A percentile compares a stretch with the other conserved stretches of the same genome.
Conservation (phyloP, 208 protist species). For the Acanthamoeba castellanii region DNA sequence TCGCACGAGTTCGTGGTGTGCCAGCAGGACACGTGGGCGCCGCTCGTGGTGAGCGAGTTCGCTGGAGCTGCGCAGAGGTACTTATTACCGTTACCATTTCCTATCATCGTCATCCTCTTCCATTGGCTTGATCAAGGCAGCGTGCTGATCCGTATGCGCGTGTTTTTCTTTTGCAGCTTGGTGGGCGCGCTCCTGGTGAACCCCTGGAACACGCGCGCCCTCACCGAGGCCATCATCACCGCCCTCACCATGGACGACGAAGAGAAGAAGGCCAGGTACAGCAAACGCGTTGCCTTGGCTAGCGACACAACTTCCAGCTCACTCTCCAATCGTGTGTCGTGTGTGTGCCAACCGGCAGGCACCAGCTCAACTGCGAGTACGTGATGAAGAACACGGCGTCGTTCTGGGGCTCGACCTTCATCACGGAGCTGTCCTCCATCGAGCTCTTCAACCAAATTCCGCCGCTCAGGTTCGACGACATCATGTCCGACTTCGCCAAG, state of each 20-base stretch:
- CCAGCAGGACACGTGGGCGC: conserved; percentile 73
- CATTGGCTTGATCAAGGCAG: no score
- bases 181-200: conserved; percentile 81
- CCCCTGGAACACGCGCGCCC: conserved; percentile 81
- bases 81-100: neutral
- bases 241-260: conserved; percentile 68
- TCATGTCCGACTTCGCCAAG: neutral
- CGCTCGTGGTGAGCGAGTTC: conserved; percentile 89
- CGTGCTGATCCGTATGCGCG: neutral
- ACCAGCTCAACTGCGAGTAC: conserved; percentile 59
- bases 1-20: conserved; percentile 86
- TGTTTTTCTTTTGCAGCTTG: neutral
- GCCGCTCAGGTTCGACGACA: conserved; percentile 64
- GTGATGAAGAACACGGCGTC: conserved; percentile 36
- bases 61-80: conserved; percentile 82
- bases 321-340: conserved; percentile 34
- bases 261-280: conserved; percentile 64
- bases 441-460: conserved; percentile 58
- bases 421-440: conserved; percentile 46
- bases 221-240: conserved; percentile 77
- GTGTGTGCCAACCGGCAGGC: neutral
- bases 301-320: no score
- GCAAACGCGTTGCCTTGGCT: no score
- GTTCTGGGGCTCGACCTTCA: conserved; percentile 64
- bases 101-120: neutral